Evolutionary conservation across 768 basidiomycete species (phyloP).

Genomic region (Kwoniella shandongensis): DNA sequence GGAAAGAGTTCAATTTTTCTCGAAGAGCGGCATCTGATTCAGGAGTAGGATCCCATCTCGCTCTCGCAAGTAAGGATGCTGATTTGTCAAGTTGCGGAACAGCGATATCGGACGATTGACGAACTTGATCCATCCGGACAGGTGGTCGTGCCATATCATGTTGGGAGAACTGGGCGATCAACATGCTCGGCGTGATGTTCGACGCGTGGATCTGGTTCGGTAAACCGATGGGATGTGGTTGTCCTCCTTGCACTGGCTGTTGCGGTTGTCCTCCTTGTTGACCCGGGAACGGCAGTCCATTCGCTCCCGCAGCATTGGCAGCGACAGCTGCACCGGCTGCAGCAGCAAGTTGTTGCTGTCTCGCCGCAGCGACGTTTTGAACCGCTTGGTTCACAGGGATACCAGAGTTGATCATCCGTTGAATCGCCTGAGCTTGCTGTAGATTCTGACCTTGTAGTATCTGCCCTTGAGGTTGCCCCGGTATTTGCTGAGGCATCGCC

Average conservation of each 20-base stretch:
- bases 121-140: conserved; percentile 12
- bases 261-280: background rate
- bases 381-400: conserved; percentile 25
- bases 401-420: conserved; percentile 31
- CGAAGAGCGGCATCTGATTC: conserved; percentile 29
- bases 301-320: background rate
- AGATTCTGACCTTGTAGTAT: background rate
- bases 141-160: conserved; percentile 9
- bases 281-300: background rate
- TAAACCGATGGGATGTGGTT: background rate
- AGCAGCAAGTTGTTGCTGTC: conserved; percentile 11
- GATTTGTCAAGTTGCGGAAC: conserved; percentile 23
- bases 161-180: conserved; percentile 18
- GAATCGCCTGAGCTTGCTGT: conserved; percentile 10
- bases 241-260: background rate
- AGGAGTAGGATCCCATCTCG: conserved; percentile 30
- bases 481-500: conserved; percentile 3
- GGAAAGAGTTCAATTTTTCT: conserved; percentile 27
- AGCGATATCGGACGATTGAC: conserved; percentile 9
- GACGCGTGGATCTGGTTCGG: conserved; percentile 1
- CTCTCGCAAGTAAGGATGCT: conserved; percentile 28
- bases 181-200: conserved; percentile 22
- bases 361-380: conserved; percentile 12
- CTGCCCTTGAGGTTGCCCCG: no score
- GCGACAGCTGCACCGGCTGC: background rate